phyloP scores from a whole-genome alignment of 1,139 yeast species.

The Hyphopichia wangnamkhiaoensis region DNA sequence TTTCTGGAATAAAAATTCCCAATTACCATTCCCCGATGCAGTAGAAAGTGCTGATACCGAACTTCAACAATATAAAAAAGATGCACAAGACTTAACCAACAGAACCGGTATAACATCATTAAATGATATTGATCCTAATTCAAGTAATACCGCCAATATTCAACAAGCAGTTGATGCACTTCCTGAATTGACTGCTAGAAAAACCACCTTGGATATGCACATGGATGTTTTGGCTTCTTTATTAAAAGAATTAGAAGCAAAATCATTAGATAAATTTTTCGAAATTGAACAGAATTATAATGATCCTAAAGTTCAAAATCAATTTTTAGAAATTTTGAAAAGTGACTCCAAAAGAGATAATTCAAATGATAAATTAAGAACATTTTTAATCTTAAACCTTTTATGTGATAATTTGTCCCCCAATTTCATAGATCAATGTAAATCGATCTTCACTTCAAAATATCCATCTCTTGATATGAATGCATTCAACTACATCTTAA shows the following conservation, averaged over 20 bases:
- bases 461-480: constrained; percentile 62
- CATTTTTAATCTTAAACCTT: constrained; percentile 73
- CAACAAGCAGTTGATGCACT: constrained; percentile 89
- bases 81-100: constrained; percentile 82
- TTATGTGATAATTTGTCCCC: constrained; percentile 59
- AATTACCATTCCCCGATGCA: constrained; percentile 94
- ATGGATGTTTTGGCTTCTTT: constrained; percentile 91
- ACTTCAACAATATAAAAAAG: constrained; percentile 75
- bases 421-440: constrained; percentile 66
- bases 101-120: constrained; percentile 73
- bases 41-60: constrained; percentile 93
- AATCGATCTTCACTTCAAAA: constrained; percentile 54
- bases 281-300: constrained; percentile 84
- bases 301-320: constrained; percentile 60
- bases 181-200: constrained; percentile 89
- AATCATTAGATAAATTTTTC: constrained; percentile 84
- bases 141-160: constrained; percentile 68
- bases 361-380: constrained; percentile 78
- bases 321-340: constrained; percentile 58
- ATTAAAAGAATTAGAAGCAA: constrained; percentile 78
- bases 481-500: constrained; percentile 71
- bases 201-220: constrained; percentile 89
- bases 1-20: constrained; percentile 84
- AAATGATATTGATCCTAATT: constrained; percentile 70
- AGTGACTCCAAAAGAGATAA: constrained; percentile 55